A percentile compares a stretch with the other conserved stretches of the same genome.
Conservation (phyloP, 306 rosid species). For the Calophaca sinica region DNA sequence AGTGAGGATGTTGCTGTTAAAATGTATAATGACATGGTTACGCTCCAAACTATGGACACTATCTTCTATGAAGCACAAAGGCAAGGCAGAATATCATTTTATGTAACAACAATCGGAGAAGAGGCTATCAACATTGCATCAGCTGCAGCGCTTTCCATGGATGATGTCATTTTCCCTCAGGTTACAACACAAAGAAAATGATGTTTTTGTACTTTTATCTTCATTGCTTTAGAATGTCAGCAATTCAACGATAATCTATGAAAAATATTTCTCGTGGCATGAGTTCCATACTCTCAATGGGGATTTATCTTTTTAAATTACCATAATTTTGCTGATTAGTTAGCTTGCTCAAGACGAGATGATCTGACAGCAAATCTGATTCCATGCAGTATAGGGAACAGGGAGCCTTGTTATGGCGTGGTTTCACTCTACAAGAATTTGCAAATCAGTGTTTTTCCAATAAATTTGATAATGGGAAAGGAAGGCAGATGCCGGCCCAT, state of each 20-base stretch:
- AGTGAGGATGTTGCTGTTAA: constrained; percentile 65
- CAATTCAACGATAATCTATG: background rate
- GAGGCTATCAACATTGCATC: constrained; percentile 90
- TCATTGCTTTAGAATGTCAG: background rate
- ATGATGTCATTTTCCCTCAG: constrained; percentile 89
- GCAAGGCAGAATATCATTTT: constrained; percentile 93
- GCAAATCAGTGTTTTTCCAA: constrained; percentile 83
- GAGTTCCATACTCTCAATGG: constrained; percentile 18
- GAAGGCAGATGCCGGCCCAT: constrained; percentile 94
- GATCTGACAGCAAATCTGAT: constrained; percentile 33
- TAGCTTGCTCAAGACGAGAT: constrained; percentile 20
- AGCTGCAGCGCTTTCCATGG: constrained; percentile 79
- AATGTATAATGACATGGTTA: constrained; percentile 81
- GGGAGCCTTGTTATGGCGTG: constrained; percentile 92
- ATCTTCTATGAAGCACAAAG: constrained; percentile 92
- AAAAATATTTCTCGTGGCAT: background rate
- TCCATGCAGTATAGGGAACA: constrained; percentile 84
- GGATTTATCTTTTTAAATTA: constrained; percentile 9
- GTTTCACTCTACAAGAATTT: constrained; percentile 85
- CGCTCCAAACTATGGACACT: constrained; percentile 89
- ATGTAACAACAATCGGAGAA: constrained; percentile 78
- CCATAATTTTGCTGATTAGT: constrained; percentile 5
- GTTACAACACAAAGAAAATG: constrained; percentile 48
- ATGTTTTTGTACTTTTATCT: constrained; percentile 20
- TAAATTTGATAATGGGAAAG: constrained; percentile 84